Conservation (phyloP, 176 grass and related monocot genomes). For the Hsuehochloa calcarea region DNA sequence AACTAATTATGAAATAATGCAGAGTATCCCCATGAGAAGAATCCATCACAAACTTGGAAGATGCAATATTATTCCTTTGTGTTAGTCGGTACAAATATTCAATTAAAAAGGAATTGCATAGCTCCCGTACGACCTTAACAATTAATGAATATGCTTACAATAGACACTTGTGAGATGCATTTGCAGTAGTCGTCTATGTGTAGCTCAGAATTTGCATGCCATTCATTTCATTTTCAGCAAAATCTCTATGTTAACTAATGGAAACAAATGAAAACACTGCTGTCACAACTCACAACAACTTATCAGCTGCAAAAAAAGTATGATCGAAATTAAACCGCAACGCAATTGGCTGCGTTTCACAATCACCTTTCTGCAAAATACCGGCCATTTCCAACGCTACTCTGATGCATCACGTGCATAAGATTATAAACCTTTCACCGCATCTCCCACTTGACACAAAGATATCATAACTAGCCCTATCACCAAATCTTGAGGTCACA, state of each 20-base stretch:
- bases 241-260: not conserved
- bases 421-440: slow-evolving; percentile 6
- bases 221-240: not conserved
- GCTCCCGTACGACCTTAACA: too few species aligned
- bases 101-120: too few species aligned
- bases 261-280: not conserved
- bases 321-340: not conserved
- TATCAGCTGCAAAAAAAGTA: not conserved
- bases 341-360: slow-evolving; percentile 29
- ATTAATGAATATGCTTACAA: too few species aligned
- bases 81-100: too few species aligned
- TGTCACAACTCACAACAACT: not conserved
- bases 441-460: slow-evolving; percentile 34
- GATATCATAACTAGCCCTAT: not conserved
- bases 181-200: too few species aligned
- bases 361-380: slow-evolving; percentile 23
- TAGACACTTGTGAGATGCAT: too few species aligned
- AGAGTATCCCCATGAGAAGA: too few species aligned
- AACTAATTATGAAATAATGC: too few species aligned
- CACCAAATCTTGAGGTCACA: slow-evolving; percentile 28
- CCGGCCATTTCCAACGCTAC: not conserved
- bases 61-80: too few species aligned
- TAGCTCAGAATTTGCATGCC: not conserved
- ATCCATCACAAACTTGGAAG: too few species aligned
- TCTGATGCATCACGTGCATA: slow-evolving; percentile 40